Evolutionary conservation across 306 rosid species (phyloP), one percentile per base, ranked within the genome.

Genomic region (Vigna hirtella): DNA sequence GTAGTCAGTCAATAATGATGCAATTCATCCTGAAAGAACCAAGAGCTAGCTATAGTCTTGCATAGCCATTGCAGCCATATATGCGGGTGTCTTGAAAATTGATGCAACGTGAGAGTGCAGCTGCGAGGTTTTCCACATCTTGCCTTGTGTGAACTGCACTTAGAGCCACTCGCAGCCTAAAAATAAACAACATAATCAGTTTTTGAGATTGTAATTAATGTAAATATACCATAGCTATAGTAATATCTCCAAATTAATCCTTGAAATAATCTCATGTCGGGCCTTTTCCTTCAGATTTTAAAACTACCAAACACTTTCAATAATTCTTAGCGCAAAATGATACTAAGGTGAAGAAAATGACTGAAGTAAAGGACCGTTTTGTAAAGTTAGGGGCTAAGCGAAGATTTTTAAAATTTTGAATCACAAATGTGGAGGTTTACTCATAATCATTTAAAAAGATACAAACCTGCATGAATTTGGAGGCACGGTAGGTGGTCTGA

Each of bases 401-500:
- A 22, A 56, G 63, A 24, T 24, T 56, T 56, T 24, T 22, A 22
- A 56, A 56, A 56, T 30, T 4, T 30, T 30, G 34, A 4, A 30
- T 30, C 34, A 30, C 34, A 30, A 30, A 30, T 30, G 5, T 30
- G n/a, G 20, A 61, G 43, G 20, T 61, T 61, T 28, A 59, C 36
- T 61, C 18, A 53, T 45, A 7, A 52, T 52, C 58, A 13, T 13
- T 13, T 24, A 28, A 59, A 32, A 51, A 49, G 49, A 22, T 52
- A 80, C 57, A 59, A 80, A 95, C 99, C 99, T 91, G 99, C 99
- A 95, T 14, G 97, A 91, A 87, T 95, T 93, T 47, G 96, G 94
- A 62, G 98, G 92, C 86, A 95, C 99, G 1, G 97, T 91, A 56
- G 99, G 98, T 51, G 98, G 98, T 78, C 97, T 83, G 69, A 95